Evolutionary conservation across 2,329 filamentous ascomycete genomes (phyloP).

Genomic region (Colletotrichum camelliae): DNA sequence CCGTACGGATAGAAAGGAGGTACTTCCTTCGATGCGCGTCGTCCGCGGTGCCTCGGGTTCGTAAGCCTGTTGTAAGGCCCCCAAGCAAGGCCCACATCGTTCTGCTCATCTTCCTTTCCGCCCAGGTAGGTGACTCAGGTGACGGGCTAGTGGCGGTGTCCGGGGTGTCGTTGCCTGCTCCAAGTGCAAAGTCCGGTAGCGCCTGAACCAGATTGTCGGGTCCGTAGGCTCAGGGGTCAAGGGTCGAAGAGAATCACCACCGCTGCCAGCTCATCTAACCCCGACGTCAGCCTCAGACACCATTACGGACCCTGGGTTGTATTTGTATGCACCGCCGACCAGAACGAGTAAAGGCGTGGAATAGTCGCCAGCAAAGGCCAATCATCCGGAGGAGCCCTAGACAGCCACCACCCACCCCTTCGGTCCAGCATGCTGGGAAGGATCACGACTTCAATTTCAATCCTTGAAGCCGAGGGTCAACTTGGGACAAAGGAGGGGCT

Average conservation of each 20-base stretch:
- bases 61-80: not conserved
- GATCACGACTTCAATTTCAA: not conserved
- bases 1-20: not conserved
- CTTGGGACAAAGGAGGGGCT: not conserved
- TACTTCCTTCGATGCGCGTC: not conserved
- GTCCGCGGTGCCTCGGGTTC: not conserved
- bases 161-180: conserved; percentile 7
- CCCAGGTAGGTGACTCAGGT: conserved; percentile 8
- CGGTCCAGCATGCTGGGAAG: conserved; percentile 4
- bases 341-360: conserved; percentile 12
- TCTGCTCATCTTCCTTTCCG: conserved; percentile 4
- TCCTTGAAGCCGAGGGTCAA: not conserved
- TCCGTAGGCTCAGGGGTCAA: conserved; percentile 16
- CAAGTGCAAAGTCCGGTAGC: conserved; percentile 1
- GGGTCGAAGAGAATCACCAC: conserved; percentile 14
- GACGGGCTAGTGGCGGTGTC: conserved; percentile 11
- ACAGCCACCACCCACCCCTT: not conserved
- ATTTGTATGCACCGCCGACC: conserved; percentile 13
- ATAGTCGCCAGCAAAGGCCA: not conserved
- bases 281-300: conserved; percentile 19
- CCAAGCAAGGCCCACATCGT: not conserved
- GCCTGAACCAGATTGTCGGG: conserved; percentile 20
- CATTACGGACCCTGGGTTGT: conserved; percentile 2
- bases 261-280: conserved; percentile 14
- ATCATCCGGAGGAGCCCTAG: not conserved